These are phyloP conservation scores for Cymbopogon citratus DNA, from an alignment of 176 grass and related monocot species.

Conservation along the genomic window DNA sequence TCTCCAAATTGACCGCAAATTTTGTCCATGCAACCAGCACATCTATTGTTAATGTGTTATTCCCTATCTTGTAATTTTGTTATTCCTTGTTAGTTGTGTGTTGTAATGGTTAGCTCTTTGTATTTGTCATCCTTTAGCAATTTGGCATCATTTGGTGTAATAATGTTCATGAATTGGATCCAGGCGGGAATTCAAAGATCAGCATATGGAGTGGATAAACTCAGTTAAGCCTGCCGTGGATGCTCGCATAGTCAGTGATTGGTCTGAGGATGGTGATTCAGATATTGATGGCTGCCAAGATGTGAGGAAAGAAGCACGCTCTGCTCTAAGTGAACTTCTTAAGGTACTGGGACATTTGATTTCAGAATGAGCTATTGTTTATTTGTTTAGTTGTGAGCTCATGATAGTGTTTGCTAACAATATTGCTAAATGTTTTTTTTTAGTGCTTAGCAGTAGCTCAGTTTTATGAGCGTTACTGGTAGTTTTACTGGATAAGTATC, in stretches of 20 bases:
- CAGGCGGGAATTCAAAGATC: constrained; percentile 85
- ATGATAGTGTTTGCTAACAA: not conserved
- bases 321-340: constrained; percentile 64
- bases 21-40: not conserved
- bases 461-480: not conserved
- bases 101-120: not conserved
- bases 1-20: not conserved
- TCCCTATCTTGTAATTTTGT: not conserved
- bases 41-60: not conserved
- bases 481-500: constrained; percentile 2
- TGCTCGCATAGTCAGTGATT: constrained; percentile 52
- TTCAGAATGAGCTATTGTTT: not conserved
- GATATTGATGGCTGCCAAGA: constrained; percentile 43
- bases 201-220: constrained; percentile 88
- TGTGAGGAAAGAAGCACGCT: constrained; percentile 61
- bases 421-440: not conserved
- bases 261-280: constrained; percentile 36
- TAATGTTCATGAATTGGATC: constrained; percentile 19
- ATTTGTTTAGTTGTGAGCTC: not conserved
- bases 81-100: not conserved
- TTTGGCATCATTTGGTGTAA: constrained; percentile 17
- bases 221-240: constrained; percentile 59
- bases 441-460: not conserved
- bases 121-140: not conserved
- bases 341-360: constrained; percentile 50